Evolutionary conservation across 2,329 filamentous ascomycete species (phyloP), one percentile per base, ranked within the genome.

Genomic region (Catunica adiposa): DNA sequence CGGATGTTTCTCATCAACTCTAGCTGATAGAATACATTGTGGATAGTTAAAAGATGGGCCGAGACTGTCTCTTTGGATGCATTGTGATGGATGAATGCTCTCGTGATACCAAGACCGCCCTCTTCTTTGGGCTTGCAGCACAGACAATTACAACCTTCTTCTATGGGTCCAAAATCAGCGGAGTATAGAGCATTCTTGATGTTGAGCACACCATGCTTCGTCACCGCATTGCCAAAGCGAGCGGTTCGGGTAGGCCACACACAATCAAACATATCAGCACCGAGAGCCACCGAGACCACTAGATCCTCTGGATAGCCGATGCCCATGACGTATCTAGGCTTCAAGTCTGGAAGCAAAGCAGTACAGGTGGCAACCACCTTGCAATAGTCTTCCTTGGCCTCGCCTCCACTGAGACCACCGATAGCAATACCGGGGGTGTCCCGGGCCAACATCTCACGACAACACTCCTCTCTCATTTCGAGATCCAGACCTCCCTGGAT

Each of bases 231-330:
- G 58, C 94, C 92, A 65, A 98, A 98, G 34, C 92, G 82, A 65
- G 92, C 92, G 37, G 92, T 98, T 55, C 92, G 77, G 3, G 92
- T 97, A 1, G 92, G 94, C 92, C 92, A 98, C 5, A 98, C 92
- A 65, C 94, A 98, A 70, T 98, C 92, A 66, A 98, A 98, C 92
- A 98, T 98, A 69, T 98, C 92, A 51, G 92, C 92, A 2, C 92
- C 92, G 0, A 98, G 76, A 1, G 92, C 92, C 3, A 96, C 83
- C 54, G 88, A 94, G 40, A 98, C 89, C 1, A 98, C 79, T 56
- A 98, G 74, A 65, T 98, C 92, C 70, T 97, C 92, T 1, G 92
- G 92, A 67, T 96, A 98, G 11, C 92, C 89, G 62, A 98, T 92
- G 17, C 92, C 92, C 94, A 98, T 98, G 57, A 98, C 90, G 70